phyloP scores from a whole-genome alignment of 768 basidiomycete genomes.

The Suillus tomentosus region DNA sequence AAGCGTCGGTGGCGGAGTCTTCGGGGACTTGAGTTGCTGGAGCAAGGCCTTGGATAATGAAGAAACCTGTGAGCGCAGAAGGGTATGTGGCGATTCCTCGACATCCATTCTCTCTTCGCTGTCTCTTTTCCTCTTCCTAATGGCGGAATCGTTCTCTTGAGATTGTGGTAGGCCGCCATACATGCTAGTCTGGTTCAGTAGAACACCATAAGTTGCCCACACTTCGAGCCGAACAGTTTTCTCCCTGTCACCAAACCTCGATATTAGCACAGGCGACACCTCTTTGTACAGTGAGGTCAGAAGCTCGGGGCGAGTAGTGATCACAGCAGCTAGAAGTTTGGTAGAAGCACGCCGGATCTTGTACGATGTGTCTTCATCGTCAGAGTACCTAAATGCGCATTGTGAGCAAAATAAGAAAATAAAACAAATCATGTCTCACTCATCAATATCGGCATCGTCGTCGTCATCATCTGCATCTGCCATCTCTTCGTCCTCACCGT shows the following conservation, averaged over 20 bases:
- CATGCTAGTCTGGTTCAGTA: conserved; percentile 82
- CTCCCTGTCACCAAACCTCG: conserved; percentile 92
- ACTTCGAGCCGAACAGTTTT: conserved; percentile 92
- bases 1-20: conserved; percentile 72
- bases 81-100: conserved; percentile 69
- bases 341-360: conserved; percentile 94
- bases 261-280: conserved; percentile 86
- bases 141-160: conserved; percentile 48
- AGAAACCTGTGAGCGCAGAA: conserved; percentile 78
- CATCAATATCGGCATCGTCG: conserved; percentile 77
- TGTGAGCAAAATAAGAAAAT: neutral
- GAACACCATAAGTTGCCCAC: conserved; percentile 80
- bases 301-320: conserved; percentile 89
- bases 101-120: conserved; percentile 73
- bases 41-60: conserved; percentile 78
- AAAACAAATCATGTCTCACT: conserved; percentile 46
- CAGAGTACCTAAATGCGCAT: conserved; percentile 70
- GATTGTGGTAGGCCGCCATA: conserved; percentile 67
- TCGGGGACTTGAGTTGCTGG: conserved; percentile 81
- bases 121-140: conserved; percentile 74
- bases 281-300: conserved; percentile 77
- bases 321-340: conserved; percentile 82
- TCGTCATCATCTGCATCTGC: conserved; percentile 63
- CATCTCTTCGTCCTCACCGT: conserved; percentile 65
- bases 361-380: conserved; percentile 98